phyloP scores from a whole-genome alignment of 2,329 filamentous ascomycete species.

The Colletotrichum limetticola region DNA sequence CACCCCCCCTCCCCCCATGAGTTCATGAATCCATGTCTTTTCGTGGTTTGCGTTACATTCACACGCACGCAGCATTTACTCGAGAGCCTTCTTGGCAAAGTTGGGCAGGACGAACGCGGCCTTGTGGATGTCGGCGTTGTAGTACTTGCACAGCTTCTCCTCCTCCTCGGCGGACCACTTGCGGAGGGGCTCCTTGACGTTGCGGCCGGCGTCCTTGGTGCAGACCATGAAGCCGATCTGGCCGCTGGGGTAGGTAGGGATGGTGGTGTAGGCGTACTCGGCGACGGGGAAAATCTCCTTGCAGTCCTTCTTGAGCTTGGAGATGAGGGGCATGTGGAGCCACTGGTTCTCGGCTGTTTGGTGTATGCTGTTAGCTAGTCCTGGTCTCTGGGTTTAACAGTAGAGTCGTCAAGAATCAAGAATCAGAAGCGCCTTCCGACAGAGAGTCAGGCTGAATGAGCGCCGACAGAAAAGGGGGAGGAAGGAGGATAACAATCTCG shows the following conservation, averaged over 20 bases:
- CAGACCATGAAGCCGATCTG: slow-evolving; percentile 99
- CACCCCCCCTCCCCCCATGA: background rate
- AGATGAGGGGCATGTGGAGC: slow-evolving; percentile 95
- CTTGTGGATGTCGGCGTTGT: slow-evolving; percentile 96
- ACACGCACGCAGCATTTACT: slow-evolving; percentile 49
- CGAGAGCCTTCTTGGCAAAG: slow-evolving; percentile 84
- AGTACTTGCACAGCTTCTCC: slow-evolving; percentile 93
- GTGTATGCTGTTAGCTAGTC: slow-evolving; percentile 27
- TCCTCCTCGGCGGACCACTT: slow-evolving; percentile 88
- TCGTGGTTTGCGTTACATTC: background rate
- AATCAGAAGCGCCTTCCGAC: background rate
- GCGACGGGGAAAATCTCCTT: slow-evolving; percentile 96
- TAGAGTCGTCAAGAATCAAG: background rate
- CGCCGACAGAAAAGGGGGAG: background rate
- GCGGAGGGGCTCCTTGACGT: slow-evolving; percentile 88
- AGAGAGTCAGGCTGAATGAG: background rate
- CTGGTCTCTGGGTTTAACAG: slow-evolving; percentile 3
- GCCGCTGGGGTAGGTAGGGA: slow-evolving; percentile 97
- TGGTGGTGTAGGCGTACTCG: slow-evolving; percentile 99
- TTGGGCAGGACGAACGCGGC: slow-evolving; percentile 93
- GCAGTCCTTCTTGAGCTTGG: slow-evolving; percentile 96
- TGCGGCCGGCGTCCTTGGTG: slow-evolving; percentile 88
- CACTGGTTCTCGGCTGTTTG: slow-evolving; percentile 96
- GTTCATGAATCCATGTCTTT: background rate
- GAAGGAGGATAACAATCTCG: slow-evolving; percentile 17